Conservation (phyloP, 306 rosid genomes). For the Styphnolobium japonicum region DNA sequence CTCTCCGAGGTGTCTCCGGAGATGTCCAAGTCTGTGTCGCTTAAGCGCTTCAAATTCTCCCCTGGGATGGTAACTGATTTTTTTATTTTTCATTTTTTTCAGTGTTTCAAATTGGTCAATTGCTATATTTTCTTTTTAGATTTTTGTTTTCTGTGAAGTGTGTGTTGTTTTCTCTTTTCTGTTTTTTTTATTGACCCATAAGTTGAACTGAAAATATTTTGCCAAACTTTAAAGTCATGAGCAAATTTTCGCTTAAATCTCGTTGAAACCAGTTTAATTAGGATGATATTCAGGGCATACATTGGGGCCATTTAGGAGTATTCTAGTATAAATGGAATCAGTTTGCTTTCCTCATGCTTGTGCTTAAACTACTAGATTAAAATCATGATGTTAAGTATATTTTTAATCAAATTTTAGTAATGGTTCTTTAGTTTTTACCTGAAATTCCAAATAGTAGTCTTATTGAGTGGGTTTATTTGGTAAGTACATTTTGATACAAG, state of each 20-base stretch:
- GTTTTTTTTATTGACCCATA: background rate
- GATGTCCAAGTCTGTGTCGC: slow-evolving; percentile 48
- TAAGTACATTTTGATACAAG: background rate
- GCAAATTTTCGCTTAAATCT: background rate
- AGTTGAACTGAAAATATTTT: background rate
- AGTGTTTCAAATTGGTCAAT: background rate
- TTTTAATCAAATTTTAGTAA: background rate
- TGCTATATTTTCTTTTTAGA: background rate
- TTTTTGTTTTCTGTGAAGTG: background rate
- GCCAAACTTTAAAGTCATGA: background rate
- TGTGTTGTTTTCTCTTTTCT: background rate
- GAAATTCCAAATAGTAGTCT: background rate
- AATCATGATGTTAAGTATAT: background rate
- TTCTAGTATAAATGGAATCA: background rate
- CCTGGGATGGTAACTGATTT: slow-evolving; percentile 81
- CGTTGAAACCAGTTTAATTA: background rate
- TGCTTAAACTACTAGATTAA: background rate
- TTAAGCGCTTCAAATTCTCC: slow-evolving; percentile 79
- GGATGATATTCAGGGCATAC: background rate
- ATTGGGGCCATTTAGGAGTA: background rate
- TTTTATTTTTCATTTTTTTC: background rate
- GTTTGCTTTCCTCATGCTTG: background rate
- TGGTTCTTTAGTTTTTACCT: background rate
- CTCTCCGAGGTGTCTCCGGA: slow-evolving; percentile 60
- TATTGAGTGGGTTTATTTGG: background rate